These are phyloP conservation scores for Phaeosphaeriaceae sp. DNA, from an alignment of 2,329 filamentous ascomycete genomes.

Conservation along the genomic window DNA sequence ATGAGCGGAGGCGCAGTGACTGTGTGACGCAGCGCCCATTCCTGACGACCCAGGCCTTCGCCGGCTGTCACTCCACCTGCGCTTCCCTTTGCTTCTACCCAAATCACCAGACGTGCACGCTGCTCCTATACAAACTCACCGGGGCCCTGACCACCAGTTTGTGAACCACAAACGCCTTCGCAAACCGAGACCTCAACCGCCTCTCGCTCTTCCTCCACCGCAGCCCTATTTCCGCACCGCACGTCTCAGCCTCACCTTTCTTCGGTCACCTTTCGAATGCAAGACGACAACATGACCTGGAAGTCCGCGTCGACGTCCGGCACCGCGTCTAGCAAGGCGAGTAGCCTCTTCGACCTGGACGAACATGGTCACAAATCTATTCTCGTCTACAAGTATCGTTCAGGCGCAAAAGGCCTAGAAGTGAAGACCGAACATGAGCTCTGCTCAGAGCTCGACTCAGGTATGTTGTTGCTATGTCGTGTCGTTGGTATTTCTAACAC, in stretches of 20 bases:
- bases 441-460: slow-evolving; percentile 47
- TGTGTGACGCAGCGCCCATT: slow-evolving; percentile 25
- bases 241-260: slow-evolving; percentile 37
- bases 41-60: slow-evolving; percentile 18
- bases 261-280: slow-evolving; percentile 18
- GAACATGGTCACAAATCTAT: slow-evolving; percentile 52
- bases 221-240: slow-evolving; percentile 25
- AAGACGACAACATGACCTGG: slow-evolving; percentile 48
- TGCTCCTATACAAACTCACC: slow-evolving; percentile 38
- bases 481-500: slow-evolving; percentile 22
- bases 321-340: slow-evolving; percentile 45
- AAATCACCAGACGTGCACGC: slow-evolving; percentile 38
- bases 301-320: slow-evolving; percentile 53
- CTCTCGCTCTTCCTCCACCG: slow-evolving; percentile 6
- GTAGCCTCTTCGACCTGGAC: slow-evolving; percentile 54
- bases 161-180: slow-evolving; percentile 25
- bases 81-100: slow-evolving; percentile 14
- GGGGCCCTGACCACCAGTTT: slow-evolving; percentile 26
- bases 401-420: slow-evolving; percentile 47
- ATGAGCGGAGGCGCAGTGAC: slow-evolving; percentile 25
- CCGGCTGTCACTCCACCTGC: slow-evolving; percentile 30
- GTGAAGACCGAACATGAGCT: slow-evolving; percentile 55
- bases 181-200: slow-evolving; percentile 12
- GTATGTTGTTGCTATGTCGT: slow-evolving; percentile 29
- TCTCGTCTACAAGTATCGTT: slow-evolving; percentile 56